Base-by-base conservation (phyloP, 2,329 filamentous ascomycete species). In the Aspergillus felis region DNA sequence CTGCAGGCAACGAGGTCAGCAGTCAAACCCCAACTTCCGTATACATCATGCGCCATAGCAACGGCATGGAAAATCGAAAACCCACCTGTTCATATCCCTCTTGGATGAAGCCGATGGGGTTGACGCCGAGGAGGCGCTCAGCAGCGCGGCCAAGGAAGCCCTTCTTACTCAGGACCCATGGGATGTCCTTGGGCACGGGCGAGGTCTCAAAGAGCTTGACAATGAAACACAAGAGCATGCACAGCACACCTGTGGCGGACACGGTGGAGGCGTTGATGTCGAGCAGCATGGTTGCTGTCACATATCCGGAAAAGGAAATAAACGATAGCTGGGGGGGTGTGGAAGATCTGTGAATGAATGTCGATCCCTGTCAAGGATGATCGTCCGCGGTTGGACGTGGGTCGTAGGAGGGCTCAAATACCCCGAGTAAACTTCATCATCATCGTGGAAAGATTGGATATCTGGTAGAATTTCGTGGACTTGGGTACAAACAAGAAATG, bases 191-290 rank as follows among this genome's bases (percentile, higher is more conserved):
- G 20, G 58, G 56, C 3, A 60, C 58, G 1, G 58, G 53, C 4
- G 56, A 58, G 27, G 56, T 58, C 53, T 60, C 58, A 10, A 58
- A 60, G 20, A 60, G 58, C 42, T 60, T 60, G 50, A 58, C 53
- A 10, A 56, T 46, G 32, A 60, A 46, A 27, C 58, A 60, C 6
- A 58, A 4, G 22, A 58, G 41, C 8, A 59, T 51, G n/a, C 41
- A 44, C 29, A 57, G 20, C 12, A 58, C 10, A 25, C 49, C 58
- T 24, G 53, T 27, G 32, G 25, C 35, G 14, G 57, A 38, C 27
- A 58, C 29, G 9, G 47, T 38, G 29, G 46, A 55, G 50, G 49
- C 46, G 27, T 41, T 50, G 22, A 54, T 5, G 4, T 54, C n/a
- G 10, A 54, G 47, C 42, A 60, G 48, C 58, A 60, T 60, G 32